Evolutionary conservation across 2,329 filamentous ascomycete genomes (phyloP), one percentile per base, ranked within the genome.

Genomic region (Penicillium sp.): DNA sequence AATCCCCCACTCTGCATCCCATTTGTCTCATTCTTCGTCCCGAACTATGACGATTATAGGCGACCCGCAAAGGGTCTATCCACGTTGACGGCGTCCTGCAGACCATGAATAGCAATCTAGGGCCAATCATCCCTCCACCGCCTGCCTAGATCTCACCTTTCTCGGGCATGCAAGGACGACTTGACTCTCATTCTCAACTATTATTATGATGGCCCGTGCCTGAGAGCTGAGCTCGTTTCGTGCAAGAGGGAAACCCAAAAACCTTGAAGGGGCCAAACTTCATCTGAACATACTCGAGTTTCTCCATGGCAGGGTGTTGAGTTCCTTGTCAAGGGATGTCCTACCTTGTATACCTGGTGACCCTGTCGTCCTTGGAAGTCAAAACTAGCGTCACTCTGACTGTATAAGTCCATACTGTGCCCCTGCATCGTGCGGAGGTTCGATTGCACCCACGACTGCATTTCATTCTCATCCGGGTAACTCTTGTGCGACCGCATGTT

Each of bases 161-260:
- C 58, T 65, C 66, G 63, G 71, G 71, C 68, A 76, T 76, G 73
- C 72, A 76, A 75, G 73, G 73, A 74, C 57, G 50, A 58, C 59
- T 55, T 58, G 60, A 64, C 57, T 56, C 63, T 35, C 63, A 67
- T 65, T 66, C 65, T 61, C 55, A 51, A 52, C 51, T 64, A 62
- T 63, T 64, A 65, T 65, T 61, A 51, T 54, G 49, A 31, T 58
- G 63, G 59, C 60, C 64, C 65, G 65, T 67, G 65, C 60, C 63
- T 60, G 51, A 21, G 52, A 60, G 52, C 49, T 61, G 56, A 57
- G 53, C 46, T 42, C 37, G 37, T 50, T 57, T 63, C 55, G 60
- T 67, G 60, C 67, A 61, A 64, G 61, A 65, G 56, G 62, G 60
- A 22, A 52, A 57, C n/a, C 43, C 43, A 43, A 42, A 55, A 50